A percentile compares a stretch with the other conserved stretches of the same genome.
Conservation (phyloP, 192 early-diverging fungal species). For the Linnemannia schmuckeri region DNA sequence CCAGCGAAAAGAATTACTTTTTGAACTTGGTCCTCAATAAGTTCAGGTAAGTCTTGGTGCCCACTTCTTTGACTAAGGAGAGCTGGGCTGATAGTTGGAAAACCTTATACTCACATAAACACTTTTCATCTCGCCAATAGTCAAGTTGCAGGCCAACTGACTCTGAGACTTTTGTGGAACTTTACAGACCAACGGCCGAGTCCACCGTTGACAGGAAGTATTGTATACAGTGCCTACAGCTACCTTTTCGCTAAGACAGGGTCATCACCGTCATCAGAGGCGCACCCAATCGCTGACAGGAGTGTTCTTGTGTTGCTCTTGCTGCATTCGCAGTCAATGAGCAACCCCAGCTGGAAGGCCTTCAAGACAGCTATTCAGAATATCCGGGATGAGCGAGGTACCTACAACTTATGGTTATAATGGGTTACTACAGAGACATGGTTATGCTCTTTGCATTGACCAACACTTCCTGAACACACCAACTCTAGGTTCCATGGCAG, state of each 20-base stretch:
- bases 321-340: conserved; percentile 61
- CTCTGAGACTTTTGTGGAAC: conserved; percentile 60
- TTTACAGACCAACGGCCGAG: conserved; percentile 52
- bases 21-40: conserved; percentile 71
- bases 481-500: conserved; percentile 45
- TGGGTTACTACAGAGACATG: not conserved
- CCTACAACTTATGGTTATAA: not conserved
- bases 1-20: conserved; percentile 71
- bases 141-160: conserved; percentile 69
- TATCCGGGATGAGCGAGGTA: conserved; percentile 65
- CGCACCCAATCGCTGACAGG: conserved; percentile 72
- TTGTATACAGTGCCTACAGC: conserved; percentile 78
- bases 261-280: conserved; percentile 53
- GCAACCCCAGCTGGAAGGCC: conserved; percentile 45
- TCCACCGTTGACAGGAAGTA: conserved; percentile 55
- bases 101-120: not conserved
- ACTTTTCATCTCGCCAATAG: conserved; percentile 24
- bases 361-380: conserved; percentile 56
- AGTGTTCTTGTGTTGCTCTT: conserved; percentile 73
- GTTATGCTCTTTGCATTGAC: not conserved
- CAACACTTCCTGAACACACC: not conserved
- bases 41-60: conserved; percentile 60
- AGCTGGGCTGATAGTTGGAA: not conserved
- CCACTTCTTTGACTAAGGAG: no score
- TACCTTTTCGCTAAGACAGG: conserved; percentile 71